Conservation (phyloP, 768 basidiomycete species). For the Amanita thiersii region DNA sequence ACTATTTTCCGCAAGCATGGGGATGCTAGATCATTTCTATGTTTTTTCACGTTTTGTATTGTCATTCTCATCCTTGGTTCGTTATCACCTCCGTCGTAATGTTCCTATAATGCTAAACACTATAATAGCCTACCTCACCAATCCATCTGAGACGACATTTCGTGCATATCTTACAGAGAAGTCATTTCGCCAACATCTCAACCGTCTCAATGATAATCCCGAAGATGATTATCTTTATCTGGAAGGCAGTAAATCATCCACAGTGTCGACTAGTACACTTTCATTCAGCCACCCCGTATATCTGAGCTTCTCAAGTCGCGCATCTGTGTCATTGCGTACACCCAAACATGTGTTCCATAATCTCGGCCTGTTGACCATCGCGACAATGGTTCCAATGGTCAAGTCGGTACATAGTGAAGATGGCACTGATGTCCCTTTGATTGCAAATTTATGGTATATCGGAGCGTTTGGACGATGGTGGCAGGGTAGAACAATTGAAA, state of each 20-base stretch:
- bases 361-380: conserved; percentile 84
- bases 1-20: conserved; percentile 44
- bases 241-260: conserved; percentile 18
- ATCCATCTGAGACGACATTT: conserved; percentile 91
- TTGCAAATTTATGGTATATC: conserved; percentile 81
- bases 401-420: conserved; percentile 29
- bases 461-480: conserved; percentile 92
- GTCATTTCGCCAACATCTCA: conserved; percentile 91
- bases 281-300: conserved; percentile 33
- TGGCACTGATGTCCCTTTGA: conserved; percentile 36
- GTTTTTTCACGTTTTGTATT: conserved; percentile 58
- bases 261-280: conserved; percentile 19
- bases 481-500: conserved; percentile 72
- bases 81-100: conserved; percentile 18
- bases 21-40: conserved; percentile 66
- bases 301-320: conserved; percentile 88
- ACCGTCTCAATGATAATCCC: conserved; percentile 55
- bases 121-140: conserved; percentile 80
- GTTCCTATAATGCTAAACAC: conserved; percentile 6
- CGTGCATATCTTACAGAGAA: conserved; percentile 94
- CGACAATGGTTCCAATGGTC: conserved; percentile 57
- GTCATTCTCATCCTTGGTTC: conserved; percentile 67
- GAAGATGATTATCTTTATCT: conserved; percentile 42
- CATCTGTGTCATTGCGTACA: conserved; percentile 87
- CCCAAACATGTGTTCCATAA: conserved; percentile 83